Evolutionary conservation across 2,329 filamentous ascomycete species (phyloP), one percentile per base, ranked within the genome.

Genomic region (Alternaria sp.): DNA sequence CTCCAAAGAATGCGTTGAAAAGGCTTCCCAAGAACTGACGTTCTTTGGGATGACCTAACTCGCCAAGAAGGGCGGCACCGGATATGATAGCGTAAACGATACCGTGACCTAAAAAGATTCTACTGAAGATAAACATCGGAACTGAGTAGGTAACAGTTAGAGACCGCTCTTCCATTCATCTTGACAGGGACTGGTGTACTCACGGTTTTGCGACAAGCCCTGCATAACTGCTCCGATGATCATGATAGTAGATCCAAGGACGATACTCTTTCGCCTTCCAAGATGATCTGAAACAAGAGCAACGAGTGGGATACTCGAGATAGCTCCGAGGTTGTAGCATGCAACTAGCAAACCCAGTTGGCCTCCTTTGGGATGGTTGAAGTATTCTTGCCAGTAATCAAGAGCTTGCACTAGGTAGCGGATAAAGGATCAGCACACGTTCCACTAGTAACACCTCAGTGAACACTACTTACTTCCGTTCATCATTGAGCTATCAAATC

Each of bases 41-140:
- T 74, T 91, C 88, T 72, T 90, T 89, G 5, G 89, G 88, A 69
- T 91, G 89, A 70, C 85, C 87, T 52, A 91, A 85, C 79, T 91
- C 89, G 5, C 86, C 87, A 3, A 90, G 82, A 9, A 90, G 82
- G 54, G 90, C 82, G 2, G 88, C 88, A 8, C 88, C 89, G 4
- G 84, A 83, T 79, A 89, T 87, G 68, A 90, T 88, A 0, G 87
- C 82, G 57, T 90, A 81, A 48, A 86, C 86, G 78, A 89, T 89
- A 20, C 89, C 89, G 67, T 92, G 90, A 57, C 90, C 90, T 3
- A 90, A 82, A 52, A 90, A 79, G 63, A 89, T 87, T 36, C 88
- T 83, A 25, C 86, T 86, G 34, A 81, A 85, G 60, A 88, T 80
- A 63, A 87, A 89, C 85, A 89, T 78, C 8, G 71, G 65, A 36